These are phyloP conservation scores for Ceratobasidium sp. DNA, from an alignment of 1,284 basidiomycete genomes.

Conservation along the genomic window DNA sequence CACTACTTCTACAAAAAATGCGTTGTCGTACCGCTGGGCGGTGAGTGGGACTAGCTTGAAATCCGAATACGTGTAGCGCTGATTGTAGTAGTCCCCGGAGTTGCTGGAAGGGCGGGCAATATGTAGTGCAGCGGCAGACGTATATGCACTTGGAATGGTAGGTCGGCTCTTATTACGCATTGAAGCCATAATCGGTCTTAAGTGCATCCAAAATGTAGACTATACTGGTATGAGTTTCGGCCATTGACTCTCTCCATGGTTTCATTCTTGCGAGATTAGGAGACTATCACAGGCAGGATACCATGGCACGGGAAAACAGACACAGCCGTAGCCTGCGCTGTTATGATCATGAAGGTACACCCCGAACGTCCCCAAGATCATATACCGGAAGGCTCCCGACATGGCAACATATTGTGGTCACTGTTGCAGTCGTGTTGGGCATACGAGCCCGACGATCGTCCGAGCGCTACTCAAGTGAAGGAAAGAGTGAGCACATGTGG, in stretches of 20 bases:
- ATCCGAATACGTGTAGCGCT: not conserved
- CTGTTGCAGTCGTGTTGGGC: not conserved
- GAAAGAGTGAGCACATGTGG: not conserved
- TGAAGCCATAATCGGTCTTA: no score
- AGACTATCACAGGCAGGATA: not conserved
- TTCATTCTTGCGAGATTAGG: not conserved
- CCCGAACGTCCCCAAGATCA: not conserved
- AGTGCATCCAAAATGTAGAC: not conserved
- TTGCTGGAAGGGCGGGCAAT: not conserved
- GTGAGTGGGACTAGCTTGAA: not conserved
- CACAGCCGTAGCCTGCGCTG: not conserved
- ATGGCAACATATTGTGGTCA: not conserved
- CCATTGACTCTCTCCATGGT: not conserved
- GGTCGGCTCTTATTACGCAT: no score
- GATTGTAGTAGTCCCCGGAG: not conserved
- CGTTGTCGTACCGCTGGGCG: not conserved
- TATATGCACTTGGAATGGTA: slow-evolving; percentile 26
- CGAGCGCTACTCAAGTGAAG: not conserved
- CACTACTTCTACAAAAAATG: not conserved
- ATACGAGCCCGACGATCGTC: not conserved
- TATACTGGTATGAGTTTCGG: not conserved
- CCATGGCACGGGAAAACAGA: not conserved
- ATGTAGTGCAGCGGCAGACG: not conserved
- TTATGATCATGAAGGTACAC: no score
- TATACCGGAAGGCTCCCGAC: not conserved